A percentile compares a stretch with the other conserved stretches of the same genome.
These are phyloP conservation scores for Solanum appendiculatum DNA, from an alignment of 257 asterid genomes.

Conservation along the genomic window DNA sequence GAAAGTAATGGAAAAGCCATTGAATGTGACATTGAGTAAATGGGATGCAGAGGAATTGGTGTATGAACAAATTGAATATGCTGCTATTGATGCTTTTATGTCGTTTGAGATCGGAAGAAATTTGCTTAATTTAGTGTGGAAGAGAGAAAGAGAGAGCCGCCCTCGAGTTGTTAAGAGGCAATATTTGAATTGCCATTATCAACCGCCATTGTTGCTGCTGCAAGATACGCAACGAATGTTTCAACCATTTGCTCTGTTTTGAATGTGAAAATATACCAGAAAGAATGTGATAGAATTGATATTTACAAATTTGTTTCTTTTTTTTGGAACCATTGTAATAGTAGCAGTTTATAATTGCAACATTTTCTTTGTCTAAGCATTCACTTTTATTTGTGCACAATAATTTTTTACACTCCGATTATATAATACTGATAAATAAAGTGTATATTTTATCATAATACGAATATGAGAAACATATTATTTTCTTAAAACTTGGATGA, in stretches of 20 bases:
- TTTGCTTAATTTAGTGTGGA: background rate
- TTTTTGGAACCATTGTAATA: background rate
- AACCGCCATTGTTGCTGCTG: background rate
- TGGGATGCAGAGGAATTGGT: slow-evolving; percentile 7
- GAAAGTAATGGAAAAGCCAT: no score
- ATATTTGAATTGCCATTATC: background rate
- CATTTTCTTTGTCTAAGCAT: background rate
- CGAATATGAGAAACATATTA: background rate
- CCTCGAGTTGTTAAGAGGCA: background rate
- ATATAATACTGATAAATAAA: no score
- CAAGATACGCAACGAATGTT: background rate
- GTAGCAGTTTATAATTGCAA: background rate
- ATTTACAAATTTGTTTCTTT: background rate
- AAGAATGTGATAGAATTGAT: background rate
- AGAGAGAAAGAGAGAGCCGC: background rate
- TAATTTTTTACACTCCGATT: no score
- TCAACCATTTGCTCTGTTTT: background rate
- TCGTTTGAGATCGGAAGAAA: slow-evolving; percentile 1
- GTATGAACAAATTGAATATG: slow-evolving; percentile 15
- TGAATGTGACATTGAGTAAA: slow-evolving; percentile 1
- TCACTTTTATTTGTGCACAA: no score
- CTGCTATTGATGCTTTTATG: slow-evolving; percentile 13
- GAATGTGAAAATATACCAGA: background rate
- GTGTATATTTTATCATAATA: no score
- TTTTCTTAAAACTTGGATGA: no score